Base-by-base conservation (phyloP, 2,329 filamentous ascomycete genomes). In the Ramichloridium luteum region DNA sequence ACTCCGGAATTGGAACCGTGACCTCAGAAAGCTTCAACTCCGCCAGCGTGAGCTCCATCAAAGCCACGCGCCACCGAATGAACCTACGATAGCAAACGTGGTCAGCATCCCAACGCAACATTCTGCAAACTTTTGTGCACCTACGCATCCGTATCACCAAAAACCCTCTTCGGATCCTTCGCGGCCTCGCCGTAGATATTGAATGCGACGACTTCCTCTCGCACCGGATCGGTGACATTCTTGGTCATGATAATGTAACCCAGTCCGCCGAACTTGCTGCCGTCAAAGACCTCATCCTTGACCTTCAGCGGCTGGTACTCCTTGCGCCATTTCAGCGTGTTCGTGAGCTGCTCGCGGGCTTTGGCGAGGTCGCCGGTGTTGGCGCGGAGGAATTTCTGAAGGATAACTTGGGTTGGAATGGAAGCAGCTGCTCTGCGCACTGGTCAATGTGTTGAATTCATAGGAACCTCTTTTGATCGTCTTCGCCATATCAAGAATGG, bases 311-410 rank as follows among this genome's bases (percentile, higher is more conserved):
- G 84, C 44, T 88, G 68, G 50, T 75, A 75, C 52, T 77, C 65
- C 58, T 80, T 80, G 38, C 88, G 75, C 84, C 86, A 94, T 45
- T 79, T 69, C 25, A 94, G 67, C 1, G 85, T 86, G 48, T 78
- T 75, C 36, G 63, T 66, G 27, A 96, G 72, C 62, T 94, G 86
- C 34, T 77, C 72, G 52, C 77, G 75, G 11, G 86, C 82, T 52
- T 77, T 77, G 32, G 66, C 64, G 5, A 83, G 55, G 49, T 92
- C 76, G 39, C 78, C 77, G 39, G 77, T 74, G 55, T 94, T 94
- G 54, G 86, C 88, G 46, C 86, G 82, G 34, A 96, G 72, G 61
- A 86, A 94, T 64, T 94, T 96, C 55, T 93, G 84, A 29, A 94
- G 67, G 31, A 94, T 72, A 47, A 93, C 77, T 53, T 80, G 77